These are phyloP conservation scores for Suhomyces panamericanus DNA, from an alignment of 1,139 yeast genomes.

Conservation along the genomic window DNA sequence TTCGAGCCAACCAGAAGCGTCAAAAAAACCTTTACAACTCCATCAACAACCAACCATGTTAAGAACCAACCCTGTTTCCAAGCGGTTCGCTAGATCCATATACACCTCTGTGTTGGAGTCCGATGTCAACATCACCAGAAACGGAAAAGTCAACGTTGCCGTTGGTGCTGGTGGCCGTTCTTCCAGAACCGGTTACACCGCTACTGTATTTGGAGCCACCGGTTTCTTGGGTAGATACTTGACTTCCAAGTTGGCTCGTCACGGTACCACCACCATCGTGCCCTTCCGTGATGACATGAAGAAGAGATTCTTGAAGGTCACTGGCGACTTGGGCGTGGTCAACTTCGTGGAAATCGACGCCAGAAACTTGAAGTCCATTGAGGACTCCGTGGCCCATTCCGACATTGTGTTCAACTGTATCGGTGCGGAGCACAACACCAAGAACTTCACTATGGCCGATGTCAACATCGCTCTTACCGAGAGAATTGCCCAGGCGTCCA, in stretches of 20 bases:
- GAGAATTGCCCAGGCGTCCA: slow-evolving; percentile 73
- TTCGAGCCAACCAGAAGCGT: slow-evolving; percentile 27
- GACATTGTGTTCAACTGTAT: slow-evolving; percentile 81
- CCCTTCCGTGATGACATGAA: slow-evolving; percentile 83
- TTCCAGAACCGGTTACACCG: slow-evolving; percentile 88
- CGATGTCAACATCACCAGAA: slow-evolving; percentile 73
- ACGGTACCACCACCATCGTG: slow-evolving; percentile 75
- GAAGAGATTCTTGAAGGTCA: slow-evolving; percentile 75
- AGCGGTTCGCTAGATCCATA: slow-evolving; percentile 31
- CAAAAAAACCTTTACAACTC: slow-evolving; percentile 14
- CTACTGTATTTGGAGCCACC: slow-evolving; percentile 82
- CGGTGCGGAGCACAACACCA: slow-evolving; percentile 77
- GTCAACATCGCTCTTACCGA: slow-evolving; percentile 77
- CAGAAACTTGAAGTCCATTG: slow-evolving; percentile 73
- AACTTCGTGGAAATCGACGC: slow-evolving; percentile 82
- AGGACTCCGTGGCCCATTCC: slow-evolving; percentile 76
- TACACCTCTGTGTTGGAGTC: slow-evolving; percentile 47
- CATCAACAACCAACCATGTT: slow-evolving; percentile 25
- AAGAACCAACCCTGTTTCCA: slow-evolving; percentile 27
- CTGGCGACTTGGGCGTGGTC: slow-evolving; percentile 87
- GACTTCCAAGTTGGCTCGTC: slow-evolving; percentile 71
- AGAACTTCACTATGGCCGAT: slow-evolving; percentile 80
- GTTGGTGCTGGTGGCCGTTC: slow-evolving; percentile 82
- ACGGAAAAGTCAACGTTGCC: slow-evolving; percentile 70
- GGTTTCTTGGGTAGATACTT: slow-evolving; percentile 80